Percentiles rank a stretch among this genome's conserved stretches.
These are phyloP conservation scores for Diaporthe nobilis DNA, from an alignment of 2,329 filamentous ascomycete genomes.

Conservation along the genomic window DNA sequence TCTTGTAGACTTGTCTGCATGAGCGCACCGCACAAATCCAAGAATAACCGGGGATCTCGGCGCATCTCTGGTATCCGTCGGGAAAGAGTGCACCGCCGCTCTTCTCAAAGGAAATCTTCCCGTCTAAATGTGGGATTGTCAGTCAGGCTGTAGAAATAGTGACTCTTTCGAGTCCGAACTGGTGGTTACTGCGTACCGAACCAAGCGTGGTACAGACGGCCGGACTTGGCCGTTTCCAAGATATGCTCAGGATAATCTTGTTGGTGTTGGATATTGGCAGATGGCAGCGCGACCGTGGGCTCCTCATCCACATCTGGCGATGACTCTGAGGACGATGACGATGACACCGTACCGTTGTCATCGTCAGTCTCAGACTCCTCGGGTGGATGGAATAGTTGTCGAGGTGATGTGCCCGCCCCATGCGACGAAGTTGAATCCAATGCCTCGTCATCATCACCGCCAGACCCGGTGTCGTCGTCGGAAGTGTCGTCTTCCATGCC, in stretches of 20 bases:
- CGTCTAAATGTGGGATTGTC: neutral
- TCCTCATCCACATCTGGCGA: conserved; percentile 25
- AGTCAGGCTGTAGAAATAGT: neutral
- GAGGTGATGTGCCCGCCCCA: neutral
- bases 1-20: conserved; percentile 30
- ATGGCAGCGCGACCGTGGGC: conserved; percentile 22
- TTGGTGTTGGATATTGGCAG: conserved; percentile 30
- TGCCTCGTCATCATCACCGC: conserved; percentile 25
- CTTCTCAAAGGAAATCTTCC: neutral
- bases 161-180: neutral
- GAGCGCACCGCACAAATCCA: conserved; percentile 39
- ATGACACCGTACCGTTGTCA: conserved; percentile 10
- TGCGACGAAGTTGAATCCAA: neutral
- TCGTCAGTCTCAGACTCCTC: conserved; percentile 30
- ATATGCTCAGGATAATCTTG: conserved; percentile 28
- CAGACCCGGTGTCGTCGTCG: conserved; percentile 21
- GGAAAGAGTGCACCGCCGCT: conserved; percentile 33
- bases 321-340: conserved; percentile 21
- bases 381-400: conserved; percentile 37
- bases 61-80: conserved; percentile 32
- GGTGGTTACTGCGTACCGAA: neutral
- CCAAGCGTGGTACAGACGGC: conserved; percentile 24
- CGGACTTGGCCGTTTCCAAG: conserved; percentile 15
- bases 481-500: conserved; percentile 13
- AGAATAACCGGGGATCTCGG: neutral